Conservation (phyloP, 495 filamentous ascomycete genomes). For the Trichoderma asperelloides region DNA sequence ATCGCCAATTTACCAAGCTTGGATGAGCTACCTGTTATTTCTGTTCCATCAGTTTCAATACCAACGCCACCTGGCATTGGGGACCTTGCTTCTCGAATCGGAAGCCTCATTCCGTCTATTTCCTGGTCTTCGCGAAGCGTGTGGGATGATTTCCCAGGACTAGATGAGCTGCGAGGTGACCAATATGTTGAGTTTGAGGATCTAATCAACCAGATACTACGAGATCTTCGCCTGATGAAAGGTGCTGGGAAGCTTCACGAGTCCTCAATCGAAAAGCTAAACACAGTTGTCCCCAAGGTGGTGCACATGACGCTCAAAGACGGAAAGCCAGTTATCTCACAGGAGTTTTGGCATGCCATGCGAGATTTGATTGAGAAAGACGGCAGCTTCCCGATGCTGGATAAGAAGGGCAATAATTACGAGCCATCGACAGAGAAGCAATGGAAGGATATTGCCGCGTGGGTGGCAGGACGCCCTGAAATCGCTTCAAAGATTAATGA, state of each 20-base stretch:
- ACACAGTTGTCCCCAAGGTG: slow-evolving; percentile 23
- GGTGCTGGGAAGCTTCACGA: slow-evolving; percentile 13
- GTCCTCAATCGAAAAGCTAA: slow-evolving; percentile 20
- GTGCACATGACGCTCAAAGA: slow-evolving; percentile 28
- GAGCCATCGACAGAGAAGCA: slow-evolving; percentile 22
- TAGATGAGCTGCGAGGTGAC: not conserved
- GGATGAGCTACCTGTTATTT: not conserved
- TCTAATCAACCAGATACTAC: slow-evolving; percentile 15
- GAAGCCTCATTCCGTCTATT: not conserved
- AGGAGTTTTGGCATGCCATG: slow-evolving; percentile 49
- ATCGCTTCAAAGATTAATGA: not conserved
- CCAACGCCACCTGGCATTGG: not conserved
- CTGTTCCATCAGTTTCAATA: not conserved
- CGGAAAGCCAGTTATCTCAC: slow-evolving; percentile 35
- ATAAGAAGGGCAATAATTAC: slow-evolving; percentile 15
- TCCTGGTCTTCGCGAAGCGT: not conserved
- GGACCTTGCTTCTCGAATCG: not conserved
- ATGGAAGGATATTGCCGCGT: slow-evolving; percentile 25
- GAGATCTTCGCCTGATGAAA: slow-evolving; percentile 9
- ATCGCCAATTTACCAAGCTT: not conserved
- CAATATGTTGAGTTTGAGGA: slow-evolving; percentile 13
- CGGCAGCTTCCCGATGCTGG: slow-evolving; percentile 23
- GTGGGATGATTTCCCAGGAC: not conserved
- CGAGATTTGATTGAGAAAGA: slow-evolving; percentile 25
- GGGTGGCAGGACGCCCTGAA: not conserved